phyloP scores from a whole-genome alignment of 352 stramenopile genomes.

The Phytophthora agathidicida region DNA sequence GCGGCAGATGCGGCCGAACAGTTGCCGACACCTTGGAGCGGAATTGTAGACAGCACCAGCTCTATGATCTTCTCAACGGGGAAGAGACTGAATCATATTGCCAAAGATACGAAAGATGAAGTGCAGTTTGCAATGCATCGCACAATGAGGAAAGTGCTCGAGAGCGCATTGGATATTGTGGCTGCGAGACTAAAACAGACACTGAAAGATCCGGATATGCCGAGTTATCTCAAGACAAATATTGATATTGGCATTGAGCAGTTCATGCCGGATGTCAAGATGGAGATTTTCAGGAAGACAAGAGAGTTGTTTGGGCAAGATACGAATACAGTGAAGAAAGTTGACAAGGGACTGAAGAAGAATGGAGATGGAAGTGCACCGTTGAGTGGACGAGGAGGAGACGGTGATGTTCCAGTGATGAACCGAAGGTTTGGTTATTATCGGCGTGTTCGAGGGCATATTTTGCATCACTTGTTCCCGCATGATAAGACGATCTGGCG shows the following conservation, averaged over 20 bases:
- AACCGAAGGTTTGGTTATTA: conserved; percentile 33
- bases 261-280: conserved; percentile 90
- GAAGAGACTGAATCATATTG: conserved; percentile 85
- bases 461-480: conserved; percentile 90
- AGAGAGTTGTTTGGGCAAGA: conserved; percentile 70
- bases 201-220: conserved; percentile 89
- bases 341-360: conserved; percentile 4
- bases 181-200: conserved; percentile 71
- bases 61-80: conserved; percentile 80
- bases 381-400: neutral
- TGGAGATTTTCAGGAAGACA: conserved; percentile 89
- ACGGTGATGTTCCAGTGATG: conserved; percentile 1
- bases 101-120: conserved; percentile 83
- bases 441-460: conserved; percentile 61
- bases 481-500: conserved; percentile 90
- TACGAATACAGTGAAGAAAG: conserved; percentile 12
- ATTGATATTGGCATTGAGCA: conserved; percentile 87
- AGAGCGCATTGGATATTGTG: conserved; percentile 81
- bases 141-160: conserved; percentile 77
- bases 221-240: conserved; percentile 79
- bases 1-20: conserved; percentile 46
- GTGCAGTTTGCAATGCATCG: conserved; percentile 85
- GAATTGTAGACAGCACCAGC: conserved; percentile 79
- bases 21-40: conserved; percentile 50
- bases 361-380: neutral